Conservation (phyloP, 2,329 filamentous ascomycete species). For the Plenodomus tracheiphilus region DNA sequence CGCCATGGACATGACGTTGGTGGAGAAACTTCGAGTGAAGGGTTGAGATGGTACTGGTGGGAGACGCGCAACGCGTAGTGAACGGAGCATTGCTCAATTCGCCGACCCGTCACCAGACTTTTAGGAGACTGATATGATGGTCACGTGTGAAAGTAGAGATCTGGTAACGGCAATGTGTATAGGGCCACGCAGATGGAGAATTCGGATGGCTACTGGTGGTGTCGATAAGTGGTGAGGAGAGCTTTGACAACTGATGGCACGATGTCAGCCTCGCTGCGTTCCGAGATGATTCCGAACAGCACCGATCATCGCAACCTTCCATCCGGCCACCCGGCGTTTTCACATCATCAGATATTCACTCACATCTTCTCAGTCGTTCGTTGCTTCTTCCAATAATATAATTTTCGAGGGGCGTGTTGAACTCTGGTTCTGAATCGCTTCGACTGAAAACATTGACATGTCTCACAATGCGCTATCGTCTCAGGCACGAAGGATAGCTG, state of each 20-base stretch:
- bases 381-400: too few species aligned
- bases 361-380: too few species aligned
- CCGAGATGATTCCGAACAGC: constrained; percentile 16
- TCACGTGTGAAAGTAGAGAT: not conserved
- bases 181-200: too few species aligned
- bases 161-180: not conserved
- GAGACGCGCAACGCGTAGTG: constrained; percentile 18
- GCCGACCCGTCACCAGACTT: too few species aligned
- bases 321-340: too few species aligned
- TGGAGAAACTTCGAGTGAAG: constrained; percentile 27
- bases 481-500: constrained; percentile 64
- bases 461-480: constrained; percentile 16
- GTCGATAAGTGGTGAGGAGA: too few species aligned
- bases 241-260: not conserved
- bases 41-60: constrained; percentile 4
- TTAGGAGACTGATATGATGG: too few species aligned
- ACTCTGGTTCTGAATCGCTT: not conserved
- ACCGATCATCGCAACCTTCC: constrained; percentile 15
- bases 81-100: constrained; percentile 20
- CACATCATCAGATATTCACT: too few species aligned
- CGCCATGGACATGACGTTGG: constrained; percentile 24
- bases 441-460: too few species aligned
- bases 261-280: constrained; percentile 5
- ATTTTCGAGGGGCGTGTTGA: constrained; percentile 3
- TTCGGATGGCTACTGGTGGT: too few species aligned